Percentiles rank a stretch among this genome's conserved stretches.
Conservation (phyloP, 495 filamentous ascomycete species). For the Penicillium diatomitis region DNA sequence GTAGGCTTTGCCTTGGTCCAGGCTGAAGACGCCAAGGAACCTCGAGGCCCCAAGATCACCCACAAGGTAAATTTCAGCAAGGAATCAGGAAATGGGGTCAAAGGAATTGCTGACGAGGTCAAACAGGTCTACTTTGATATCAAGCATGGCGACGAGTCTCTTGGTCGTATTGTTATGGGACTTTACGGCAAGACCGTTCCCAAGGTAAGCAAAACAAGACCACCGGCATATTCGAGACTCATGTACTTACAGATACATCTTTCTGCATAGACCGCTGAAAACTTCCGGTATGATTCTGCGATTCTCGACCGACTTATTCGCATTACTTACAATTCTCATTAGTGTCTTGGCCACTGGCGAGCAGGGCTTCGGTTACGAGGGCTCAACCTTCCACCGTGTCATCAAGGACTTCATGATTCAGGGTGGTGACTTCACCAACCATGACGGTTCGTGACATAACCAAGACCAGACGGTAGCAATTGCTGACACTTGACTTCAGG, state of each 20-base stretch:
- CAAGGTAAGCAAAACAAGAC: constrained; percentile 41
- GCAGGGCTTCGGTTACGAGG: constrained; percentile 94
- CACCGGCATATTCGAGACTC: too few relatives aligned
- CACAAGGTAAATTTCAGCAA: constrained; percentile 52
- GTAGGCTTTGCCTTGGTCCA: constrained; percentile 52
- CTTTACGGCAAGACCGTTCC: constrained; percentile 98
- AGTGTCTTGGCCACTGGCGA: constrained; percentile 90
- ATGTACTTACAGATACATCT: not conserved
- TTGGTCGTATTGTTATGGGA: constrained; percentile 86
- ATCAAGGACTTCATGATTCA: constrained; percentile 99
- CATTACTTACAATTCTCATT: constrained; percentile 6
- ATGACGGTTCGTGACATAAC: constrained; percentile 49
- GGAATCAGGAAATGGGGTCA: too few relatives aligned
- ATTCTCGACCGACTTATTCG: not conserved
- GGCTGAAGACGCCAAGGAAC: constrained; percentile 64
- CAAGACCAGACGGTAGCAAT: too few relatives aligned
- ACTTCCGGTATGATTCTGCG: constrained; percentile 61
- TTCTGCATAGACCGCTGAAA: constrained; percentile 67
- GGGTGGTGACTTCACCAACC: constrained; percentile 96
- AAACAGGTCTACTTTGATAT: constrained; percentile 86
- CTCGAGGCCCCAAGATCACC: constrained; percentile 93
- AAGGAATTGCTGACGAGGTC: constrained; percentile 6
- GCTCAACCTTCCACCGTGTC: constrained; percentile 94
- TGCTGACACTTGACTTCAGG: constrained; percentile 30
- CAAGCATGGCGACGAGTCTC: constrained; percentile 71